Conservation (phyloP, 371 early-diverging fungal genomes). For the Blakeslea trispora region DNA sequence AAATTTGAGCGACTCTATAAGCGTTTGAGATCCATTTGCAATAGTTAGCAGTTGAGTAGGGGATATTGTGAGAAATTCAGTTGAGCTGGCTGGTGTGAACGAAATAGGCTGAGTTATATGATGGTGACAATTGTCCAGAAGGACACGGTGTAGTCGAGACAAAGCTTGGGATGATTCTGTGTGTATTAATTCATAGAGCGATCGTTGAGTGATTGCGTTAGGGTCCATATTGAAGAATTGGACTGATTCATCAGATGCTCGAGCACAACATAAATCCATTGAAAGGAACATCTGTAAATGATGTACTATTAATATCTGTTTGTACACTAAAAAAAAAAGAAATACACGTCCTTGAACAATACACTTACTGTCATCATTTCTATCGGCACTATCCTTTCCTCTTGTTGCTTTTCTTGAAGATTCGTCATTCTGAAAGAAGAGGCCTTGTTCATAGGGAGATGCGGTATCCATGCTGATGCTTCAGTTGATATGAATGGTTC, state of each 20-base stretch:
- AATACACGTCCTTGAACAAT: too few species aligned
- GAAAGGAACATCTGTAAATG: conserved; percentile 20
- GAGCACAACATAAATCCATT: conserved; percentile 27
- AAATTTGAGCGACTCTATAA: conserved; percentile 17
- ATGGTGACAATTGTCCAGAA: conserved; percentile 31
- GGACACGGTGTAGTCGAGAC: conserved; percentile 13
- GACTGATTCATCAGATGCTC: conserved; percentile 24
- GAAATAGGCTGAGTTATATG: conserved; percentile 15
- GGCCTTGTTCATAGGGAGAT: background rate
- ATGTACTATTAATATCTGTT: background rate
- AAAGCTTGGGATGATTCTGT: conserved; percentile 17
- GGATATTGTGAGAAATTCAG: conserved; percentile 14
- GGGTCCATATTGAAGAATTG: conserved; percentile 22
- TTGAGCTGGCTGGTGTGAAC: conserved; percentile 18
- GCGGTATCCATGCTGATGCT: background rate
- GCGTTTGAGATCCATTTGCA: conserved; percentile 29
- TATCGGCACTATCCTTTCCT: background rate
- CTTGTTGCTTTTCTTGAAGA: background rate
- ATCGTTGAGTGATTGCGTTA: conserved; percentile 16
- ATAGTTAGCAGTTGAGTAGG: conserved; percentile 17
- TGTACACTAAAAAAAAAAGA: conserved; percentile 3
- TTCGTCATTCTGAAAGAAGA: conserved; percentile 26
- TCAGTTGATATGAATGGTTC: conserved; percentile 2
- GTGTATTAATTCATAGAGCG: conserved; percentile 24
- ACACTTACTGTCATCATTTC: conserved; percentile 20